Conservation (phyloP, 331 rosid species). For the Acacia concinna region DNA sequence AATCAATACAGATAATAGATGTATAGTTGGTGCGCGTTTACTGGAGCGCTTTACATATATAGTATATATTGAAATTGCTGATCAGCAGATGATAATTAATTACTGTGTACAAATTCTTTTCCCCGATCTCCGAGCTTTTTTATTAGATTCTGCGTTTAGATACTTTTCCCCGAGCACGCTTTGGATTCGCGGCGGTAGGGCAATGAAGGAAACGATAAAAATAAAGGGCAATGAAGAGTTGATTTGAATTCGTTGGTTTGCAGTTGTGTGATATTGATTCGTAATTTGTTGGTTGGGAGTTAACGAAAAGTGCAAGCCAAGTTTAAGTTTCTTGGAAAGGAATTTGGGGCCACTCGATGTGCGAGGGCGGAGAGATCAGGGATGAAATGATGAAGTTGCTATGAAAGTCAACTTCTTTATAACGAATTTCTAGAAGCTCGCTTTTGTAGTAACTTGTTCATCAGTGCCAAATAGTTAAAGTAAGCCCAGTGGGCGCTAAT, state of each 20-base stretch:
- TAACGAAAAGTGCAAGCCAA: slow-evolving; percentile 18
- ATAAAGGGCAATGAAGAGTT: not conserved
- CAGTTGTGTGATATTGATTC: not conserved
- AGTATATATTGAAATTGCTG: not conserved
- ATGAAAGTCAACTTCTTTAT: slow-evolving; percentile 23
- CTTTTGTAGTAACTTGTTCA: not conserved
- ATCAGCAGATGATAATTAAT: not conserved
- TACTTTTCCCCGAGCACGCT: not conserved
- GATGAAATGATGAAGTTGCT: not conserved
- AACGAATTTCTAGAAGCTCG: slow-evolving; percentile 31
- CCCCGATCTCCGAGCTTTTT: not conserved
- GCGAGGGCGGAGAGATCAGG: not conserved
- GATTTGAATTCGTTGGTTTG: not conserved
- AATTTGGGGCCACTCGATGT: not conserved
- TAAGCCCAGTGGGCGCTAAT: not conserved
- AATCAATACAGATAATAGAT: too few relatives aligned
- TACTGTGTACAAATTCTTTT: not conserved
- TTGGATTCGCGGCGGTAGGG: not conserved
- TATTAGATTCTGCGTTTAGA: not conserved
- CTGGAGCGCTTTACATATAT: slow-evolving; percentile 27
- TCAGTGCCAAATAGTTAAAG: not conserved
- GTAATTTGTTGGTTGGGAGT: not conserved
- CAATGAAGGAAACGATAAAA: not conserved
- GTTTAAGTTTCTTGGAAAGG: slow-evolving; percentile 4
- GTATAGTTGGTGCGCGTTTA: slow-evolving; percentile 18